Conservation (phyloP, 2,329 filamentous ascomycete species). For the Colletotrichum abscissum region DNA sequence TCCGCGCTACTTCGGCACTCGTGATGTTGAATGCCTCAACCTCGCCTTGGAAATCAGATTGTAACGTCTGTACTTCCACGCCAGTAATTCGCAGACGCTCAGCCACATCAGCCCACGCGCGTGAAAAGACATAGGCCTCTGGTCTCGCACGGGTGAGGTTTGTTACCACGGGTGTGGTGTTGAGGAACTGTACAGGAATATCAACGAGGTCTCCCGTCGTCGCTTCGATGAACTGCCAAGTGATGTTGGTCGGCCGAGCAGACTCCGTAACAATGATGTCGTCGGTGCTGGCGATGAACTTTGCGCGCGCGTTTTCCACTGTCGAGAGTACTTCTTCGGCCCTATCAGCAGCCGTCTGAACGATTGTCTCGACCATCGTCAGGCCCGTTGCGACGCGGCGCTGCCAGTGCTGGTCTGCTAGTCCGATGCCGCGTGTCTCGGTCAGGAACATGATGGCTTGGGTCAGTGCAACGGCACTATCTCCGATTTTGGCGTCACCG, state of each 20-base stretch:
- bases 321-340: slow-evolving; percentile 41
- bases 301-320: slow-evolving; percentile 39
- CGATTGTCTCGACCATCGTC: slow-evolving; percentile 41
- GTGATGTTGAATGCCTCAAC: slow-evolving; percentile 44
- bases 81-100: slow-evolving; percentile 42
- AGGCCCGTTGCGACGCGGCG: slow-evolving; percentile 43
- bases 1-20: slow-evolving; percentile 34
- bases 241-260: slow-evolving; percentile 35
- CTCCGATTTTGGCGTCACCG: slow-evolving; percentile 44
- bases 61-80: slow-evolving; percentile 40
- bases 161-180: slow-evolving; percentile 41
- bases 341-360: slow-evolving; percentile 44
- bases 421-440: slow-evolving; percentile 45
- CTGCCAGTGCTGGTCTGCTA: slow-evolving; percentile 45
- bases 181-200: slow-evolving; percentile 42
- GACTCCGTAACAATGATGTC: slow-evolving; percentile 45
- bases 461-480: slow-evolving; percentile 43
- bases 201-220: slow-evolving; percentile 42
- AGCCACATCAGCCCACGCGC: slow-evolving; percentile 42
- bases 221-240: slow-evolving; percentile 42
- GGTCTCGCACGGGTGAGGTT: slow-evolving; percentile 45
- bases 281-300: slow-evolving; percentile 42
- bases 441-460: slow-evolving; percentile 45
- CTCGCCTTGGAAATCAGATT: slow-evolving; percentile 38
- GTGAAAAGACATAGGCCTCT: slow-evolving; percentile 44